Percentiles rank a stretch among this genome's conserved stretches.
phyloP scores from a whole-genome alignment of 495 filamentous ascomycete genomes.

The Penicillium argentinense region DNA sequence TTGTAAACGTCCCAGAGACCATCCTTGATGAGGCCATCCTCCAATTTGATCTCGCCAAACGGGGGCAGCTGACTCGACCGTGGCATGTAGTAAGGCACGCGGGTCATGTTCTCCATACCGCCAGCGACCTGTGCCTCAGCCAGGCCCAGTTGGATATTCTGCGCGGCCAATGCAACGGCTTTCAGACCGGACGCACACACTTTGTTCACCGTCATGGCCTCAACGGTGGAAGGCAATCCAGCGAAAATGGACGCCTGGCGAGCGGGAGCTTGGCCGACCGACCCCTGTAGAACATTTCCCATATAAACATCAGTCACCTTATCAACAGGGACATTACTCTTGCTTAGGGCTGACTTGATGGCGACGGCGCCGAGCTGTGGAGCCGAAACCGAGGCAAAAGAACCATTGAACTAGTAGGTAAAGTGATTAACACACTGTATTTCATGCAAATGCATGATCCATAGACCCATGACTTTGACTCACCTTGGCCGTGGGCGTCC shows the following conservation, averaged over 20 bases:
- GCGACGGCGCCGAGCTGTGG: constrained; percentile 82
- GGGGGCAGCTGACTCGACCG: constrained; percentile 72
- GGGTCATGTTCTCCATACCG: constrained; percentile 97
- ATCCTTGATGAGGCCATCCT: constrained; percentile 93
- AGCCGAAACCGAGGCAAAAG: constrained; percentile 76
- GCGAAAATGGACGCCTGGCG: constrained; percentile 88
- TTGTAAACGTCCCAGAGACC: constrained; percentile 97
- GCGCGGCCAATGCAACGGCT: constrained; percentile 83
- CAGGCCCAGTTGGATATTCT: constrained; percentile 89
- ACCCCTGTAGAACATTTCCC: constrained; percentile 90
- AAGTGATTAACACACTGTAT: no score
- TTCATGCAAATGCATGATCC: no score
- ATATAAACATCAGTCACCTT: constrained; percentile 91
- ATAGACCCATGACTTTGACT: no score
- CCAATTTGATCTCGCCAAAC: constrained; percentile 81
- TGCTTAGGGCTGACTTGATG: constrained; percentile 83
- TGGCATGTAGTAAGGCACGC: constrained; percentile 86
- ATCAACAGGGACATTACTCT: constrained; percentile 73
- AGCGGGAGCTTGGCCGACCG: constrained; percentile 84
- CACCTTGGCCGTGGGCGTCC: constrained; percentile 88
- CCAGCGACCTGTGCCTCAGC: constrained; percentile 86
- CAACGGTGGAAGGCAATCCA: constrained; percentile 73
- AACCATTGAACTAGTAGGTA: constrained; percentile 79
- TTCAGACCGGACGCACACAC: constrained; percentile 96
- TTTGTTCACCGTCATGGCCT: constrained; percentile 93